These are phyloP conservation scores for Citrus trifoliata DNA, from an alignment of 345 rosid genomes.

Conservation along the genomic window DNA sequence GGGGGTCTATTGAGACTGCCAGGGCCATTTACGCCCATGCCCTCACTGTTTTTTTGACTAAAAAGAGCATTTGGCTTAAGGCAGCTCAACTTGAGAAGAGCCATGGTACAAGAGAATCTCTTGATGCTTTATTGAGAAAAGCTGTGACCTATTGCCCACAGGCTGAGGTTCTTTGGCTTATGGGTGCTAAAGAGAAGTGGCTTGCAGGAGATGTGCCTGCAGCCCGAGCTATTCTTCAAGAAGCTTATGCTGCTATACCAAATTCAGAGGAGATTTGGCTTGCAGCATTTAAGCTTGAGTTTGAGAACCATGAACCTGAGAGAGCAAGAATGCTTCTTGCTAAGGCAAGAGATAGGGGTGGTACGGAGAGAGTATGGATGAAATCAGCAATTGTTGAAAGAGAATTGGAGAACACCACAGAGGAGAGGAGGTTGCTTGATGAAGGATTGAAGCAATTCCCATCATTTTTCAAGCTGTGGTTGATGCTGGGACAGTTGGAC, in stretches of 20 bases:
- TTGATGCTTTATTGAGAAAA: conserved; percentile 76
- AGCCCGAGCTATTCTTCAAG: conserved; percentile 89
- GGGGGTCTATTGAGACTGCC: conserved; percentile 86
- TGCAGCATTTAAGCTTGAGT: conserved; percentile 96
- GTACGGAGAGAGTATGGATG: conserved; percentile 98
- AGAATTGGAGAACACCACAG: conserved; percentile 68
- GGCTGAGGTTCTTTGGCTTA: conserved; percentile 95
- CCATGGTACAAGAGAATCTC: conserved; percentile 87
- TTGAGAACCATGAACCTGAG: conserved; percentile 95
- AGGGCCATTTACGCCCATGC: conserved; percentile 89
- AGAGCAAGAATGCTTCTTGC: conserved; percentile 92
- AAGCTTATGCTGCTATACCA: conserved; percentile 93
- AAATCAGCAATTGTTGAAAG: conserved; percentile 96
- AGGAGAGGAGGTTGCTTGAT: conserved; percentile 76
- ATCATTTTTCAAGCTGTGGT: conserved; percentile 82
- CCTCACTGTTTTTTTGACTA: conserved; percentile 79
- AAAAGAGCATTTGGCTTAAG: conserved; percentile 93
- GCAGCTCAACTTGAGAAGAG: conserved; percentile 98
- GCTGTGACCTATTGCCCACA: conserved; percentile 90
- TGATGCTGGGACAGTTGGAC: conserved; percentile 96
- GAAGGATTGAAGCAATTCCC: conserved; percentile 85
- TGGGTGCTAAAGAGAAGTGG: conserved; percentile 99
- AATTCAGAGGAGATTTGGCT: conserved; percentile 94
- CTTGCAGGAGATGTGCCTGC: conserved; percentile 95
- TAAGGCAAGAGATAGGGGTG: conserved; percentile 94